phyloP scores from a whole-genome alignment of 192 early-diverging fungal species.

The Endogone sp. region DNA sequence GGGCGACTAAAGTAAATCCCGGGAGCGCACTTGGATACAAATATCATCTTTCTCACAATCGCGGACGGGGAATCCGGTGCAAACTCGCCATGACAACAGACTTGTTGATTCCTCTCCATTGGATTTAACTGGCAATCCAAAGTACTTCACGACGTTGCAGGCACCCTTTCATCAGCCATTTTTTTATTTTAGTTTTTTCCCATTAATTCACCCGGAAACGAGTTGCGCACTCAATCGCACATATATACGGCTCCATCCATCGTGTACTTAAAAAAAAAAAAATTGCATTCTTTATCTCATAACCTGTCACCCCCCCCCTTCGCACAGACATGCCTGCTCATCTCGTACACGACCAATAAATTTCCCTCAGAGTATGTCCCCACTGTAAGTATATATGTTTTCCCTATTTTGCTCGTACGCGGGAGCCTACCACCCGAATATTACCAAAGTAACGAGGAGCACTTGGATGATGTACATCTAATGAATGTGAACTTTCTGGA shows the following conservation, averaged over 20 bases:
- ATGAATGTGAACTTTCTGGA: no score
- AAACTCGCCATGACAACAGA: background rate
- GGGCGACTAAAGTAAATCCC: background rate
- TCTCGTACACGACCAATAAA: constrained; percentile 95
- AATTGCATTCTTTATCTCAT: background rate
- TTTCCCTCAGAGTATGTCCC: constrained; percentile 96
- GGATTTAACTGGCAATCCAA: background rate
- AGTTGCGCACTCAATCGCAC: background rate
- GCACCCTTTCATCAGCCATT: no score
- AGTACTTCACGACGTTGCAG: background rate
- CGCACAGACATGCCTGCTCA: constrained; percentile 83
- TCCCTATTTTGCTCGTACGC: background rate
- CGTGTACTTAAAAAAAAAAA: no score
- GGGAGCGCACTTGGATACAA: background rate
- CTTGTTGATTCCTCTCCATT: background rate
- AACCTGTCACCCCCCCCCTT: background rate
- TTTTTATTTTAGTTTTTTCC: background rate
- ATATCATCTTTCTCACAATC: no score
- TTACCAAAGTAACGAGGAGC: no score
- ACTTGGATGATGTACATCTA: background rate
- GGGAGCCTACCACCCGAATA: no score
- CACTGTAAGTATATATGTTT: constrained; percentile 59
- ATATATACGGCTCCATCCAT: no score
- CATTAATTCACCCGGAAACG: background rate
- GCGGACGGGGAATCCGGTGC: no score